A percentile compares a stretch with the other conserved stretches of the same genome.
These are phyloP conservation scores for Hanseniaspora nectarophila DNA, from an alignment of 805 yeast genomes.

Conservation along the genomic window DNA sequence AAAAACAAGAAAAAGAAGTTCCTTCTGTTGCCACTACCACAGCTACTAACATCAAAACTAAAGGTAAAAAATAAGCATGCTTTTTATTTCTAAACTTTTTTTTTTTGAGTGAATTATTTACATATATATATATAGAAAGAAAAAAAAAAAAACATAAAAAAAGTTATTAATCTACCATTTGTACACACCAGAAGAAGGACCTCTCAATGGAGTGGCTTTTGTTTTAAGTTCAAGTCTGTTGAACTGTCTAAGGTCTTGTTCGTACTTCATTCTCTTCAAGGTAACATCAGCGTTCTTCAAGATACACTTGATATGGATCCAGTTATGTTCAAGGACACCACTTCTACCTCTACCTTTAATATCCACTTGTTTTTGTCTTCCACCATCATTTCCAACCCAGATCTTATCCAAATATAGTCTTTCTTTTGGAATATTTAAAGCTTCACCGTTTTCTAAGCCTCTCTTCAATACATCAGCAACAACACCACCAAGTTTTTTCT, in stretches of 20 bases:
- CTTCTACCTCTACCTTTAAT: conserved; percentile 82
- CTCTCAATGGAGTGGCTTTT: conserved; percentile 31
- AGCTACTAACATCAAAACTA: conserved; percentile 5
- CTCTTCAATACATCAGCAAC: conserved; percentile 61
- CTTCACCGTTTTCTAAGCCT: conserved; percentile 59
- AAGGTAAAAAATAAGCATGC: not conserved
- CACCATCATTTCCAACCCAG: conserved; percentile 88
- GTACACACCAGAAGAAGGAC: conserved; percentile 40
- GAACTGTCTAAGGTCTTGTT: conserved; percentile 37
- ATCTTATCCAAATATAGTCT: conserved; percentile 62
- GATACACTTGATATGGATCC: conserved; percentile 69
- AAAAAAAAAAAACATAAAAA: no score
- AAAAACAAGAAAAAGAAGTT: not conserved
- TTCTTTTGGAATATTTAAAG: conserved; percentile 46
- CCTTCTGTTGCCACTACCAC: conserved; percentile 5
- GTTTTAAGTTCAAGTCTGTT: conserved; percentile 15
- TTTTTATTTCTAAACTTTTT: conserved; percentile 10
- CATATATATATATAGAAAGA: not conserved
- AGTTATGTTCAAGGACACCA: conserved; percentile 66
- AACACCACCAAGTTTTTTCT: conserved; percentile 67
- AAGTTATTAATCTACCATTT: no score
- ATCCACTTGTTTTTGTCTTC: conserved; percentile 57
- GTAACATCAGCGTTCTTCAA: conserved; percentile 55
- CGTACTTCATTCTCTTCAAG: conserved; percentile 46
- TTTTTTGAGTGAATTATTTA: conserved; percentile 11